Evolutionary conservation across 73 alveolate genomes (phyloP).

Genomic region (Diophrys sp.): DNA sequence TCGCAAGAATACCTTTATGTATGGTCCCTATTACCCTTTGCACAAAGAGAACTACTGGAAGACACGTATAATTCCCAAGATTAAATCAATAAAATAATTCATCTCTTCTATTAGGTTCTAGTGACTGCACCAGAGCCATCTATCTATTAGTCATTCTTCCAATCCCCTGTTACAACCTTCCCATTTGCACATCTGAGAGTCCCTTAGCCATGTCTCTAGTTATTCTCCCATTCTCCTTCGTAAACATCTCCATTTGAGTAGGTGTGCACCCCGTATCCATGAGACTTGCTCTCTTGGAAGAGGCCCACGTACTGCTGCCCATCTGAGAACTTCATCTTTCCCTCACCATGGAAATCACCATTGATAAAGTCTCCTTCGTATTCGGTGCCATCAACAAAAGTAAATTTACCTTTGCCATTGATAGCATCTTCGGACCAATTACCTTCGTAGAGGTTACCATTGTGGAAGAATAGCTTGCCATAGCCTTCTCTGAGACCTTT

Average conservation of each 20-base stretch:
- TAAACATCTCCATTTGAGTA: conserved; percentile 87
- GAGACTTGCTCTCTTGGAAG: conserved; percentile 48
- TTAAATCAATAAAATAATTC: too few relatives aligned
- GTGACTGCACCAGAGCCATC: too few relatives aligned
- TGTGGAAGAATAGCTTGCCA: background rate
- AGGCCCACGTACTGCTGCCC: conserved; percentile 18
- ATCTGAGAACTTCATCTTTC: background rate
- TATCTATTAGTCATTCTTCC: too few relatives aligned
- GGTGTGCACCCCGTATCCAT: conserved; percentile 92
- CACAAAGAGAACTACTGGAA: too few relatives aligned
- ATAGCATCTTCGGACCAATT: background rate
- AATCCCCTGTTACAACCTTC: conserved; percentile 53
- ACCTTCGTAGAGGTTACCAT: background rate
- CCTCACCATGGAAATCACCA: background rate
- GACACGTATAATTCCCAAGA: too few relatives aligned
- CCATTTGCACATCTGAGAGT: conserved; percentile 55
- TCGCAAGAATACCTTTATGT: too few relatives aligned
- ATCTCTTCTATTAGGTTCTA: too few relatives aligned
- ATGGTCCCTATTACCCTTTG: too few relatives aligned
- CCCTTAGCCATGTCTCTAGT: conserved; percentile 61
- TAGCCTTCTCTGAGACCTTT: conserved; percentile 5
- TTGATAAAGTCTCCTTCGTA: background rate
- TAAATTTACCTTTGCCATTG: background rate
- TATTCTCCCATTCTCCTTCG: conserved; percentile 76
- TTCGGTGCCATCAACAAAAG: background rate